These are phyloP conservation scores for Betula pendula DNA, from an alignment of 306 rosid species.

Conservation along the genomic window DNA sequence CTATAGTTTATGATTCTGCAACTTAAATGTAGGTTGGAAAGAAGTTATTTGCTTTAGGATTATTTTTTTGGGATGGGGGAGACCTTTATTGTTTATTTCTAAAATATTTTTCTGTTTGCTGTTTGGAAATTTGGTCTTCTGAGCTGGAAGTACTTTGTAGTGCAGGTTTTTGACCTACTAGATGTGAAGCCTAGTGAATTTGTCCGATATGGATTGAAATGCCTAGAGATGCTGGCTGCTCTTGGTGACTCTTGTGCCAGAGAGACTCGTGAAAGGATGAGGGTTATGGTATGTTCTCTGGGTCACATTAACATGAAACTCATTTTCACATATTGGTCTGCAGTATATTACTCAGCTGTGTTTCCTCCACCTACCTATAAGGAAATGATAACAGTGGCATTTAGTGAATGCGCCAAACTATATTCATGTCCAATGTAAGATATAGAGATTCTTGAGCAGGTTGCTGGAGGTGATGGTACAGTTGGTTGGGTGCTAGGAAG, in stretches of 20 bases:
- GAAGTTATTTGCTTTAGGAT: not conserved
- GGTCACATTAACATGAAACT: not conserved
- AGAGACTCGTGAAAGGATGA: conserved; percentile 72
- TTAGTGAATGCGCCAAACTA: conserved; percentile 9
- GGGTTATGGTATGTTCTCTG: conserved; percentile 75
- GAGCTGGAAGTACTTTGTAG: conserved; percentile 7
- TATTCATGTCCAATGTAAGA: conserved; percentile 16
- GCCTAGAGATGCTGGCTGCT: conserved; percentile 69
- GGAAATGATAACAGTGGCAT: not conserved
- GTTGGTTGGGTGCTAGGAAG: conserved; percentile 98
- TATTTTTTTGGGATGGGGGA: not conserved
- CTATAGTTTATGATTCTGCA: not conserved
- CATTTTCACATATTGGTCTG: conserved; percentile 8
- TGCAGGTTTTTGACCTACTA: conserved; percentile 79
- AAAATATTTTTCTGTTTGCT: not conserved
- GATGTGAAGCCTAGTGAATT: conserved; percentile 97
- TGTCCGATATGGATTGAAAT: conserved; percentile 77
- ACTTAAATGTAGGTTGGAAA: not conserved
- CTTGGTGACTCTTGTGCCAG: conserved; percentile 79
- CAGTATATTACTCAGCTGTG: conserved; percentile 2
- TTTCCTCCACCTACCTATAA: not conserved
- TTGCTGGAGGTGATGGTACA: conserved; percentile 99
- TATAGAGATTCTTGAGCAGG: conserved; percentile 58
- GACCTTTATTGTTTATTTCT: not conserved
- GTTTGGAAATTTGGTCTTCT: conserved; percentile 3